A percentile compares a stretch with the other conserved stretches of the same genome.
Evolutionary conservation across 2,329 filamentous ascomycete genomes (phyloP).

Genomic region (Alternaria incomplexa): DNA sequence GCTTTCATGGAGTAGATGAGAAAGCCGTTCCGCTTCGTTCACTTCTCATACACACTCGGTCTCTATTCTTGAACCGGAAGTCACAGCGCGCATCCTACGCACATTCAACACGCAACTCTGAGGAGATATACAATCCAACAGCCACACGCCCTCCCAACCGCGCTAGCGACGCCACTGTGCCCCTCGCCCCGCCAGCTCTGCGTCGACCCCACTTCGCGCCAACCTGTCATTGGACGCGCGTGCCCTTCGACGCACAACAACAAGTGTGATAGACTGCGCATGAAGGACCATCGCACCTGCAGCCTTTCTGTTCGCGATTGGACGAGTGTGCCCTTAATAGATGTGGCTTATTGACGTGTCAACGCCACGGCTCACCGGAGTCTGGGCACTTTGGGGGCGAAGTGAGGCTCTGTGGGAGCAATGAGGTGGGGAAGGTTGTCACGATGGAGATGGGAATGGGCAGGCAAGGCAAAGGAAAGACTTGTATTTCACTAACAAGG

Average conservation of each 20-base stretch:
- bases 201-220: neutral
- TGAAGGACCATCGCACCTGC: neutral
- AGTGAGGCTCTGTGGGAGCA: neutral
- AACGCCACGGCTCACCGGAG: neutral
- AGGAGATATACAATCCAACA: neutral
- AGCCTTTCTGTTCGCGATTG: neutral
- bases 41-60: too few species aligned
- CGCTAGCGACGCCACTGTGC: neutral
- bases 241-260: neutral
- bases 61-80: too few species aligned
- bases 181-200: slow-evolving; percentile 1
- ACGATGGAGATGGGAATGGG: neutral
- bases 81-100: too few species aligned
- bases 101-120: fast-evolving
- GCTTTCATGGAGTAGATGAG: too few species aligned
- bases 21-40: too few species aligned
- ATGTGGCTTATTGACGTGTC: neutral
- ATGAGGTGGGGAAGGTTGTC: neutral
- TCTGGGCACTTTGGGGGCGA: neutral
- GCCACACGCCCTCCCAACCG: neutral
- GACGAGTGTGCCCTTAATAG: neutral
- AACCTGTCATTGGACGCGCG: neutral
- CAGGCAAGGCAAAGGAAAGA: neutral
- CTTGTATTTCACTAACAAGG: neutral
- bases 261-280: neutral